Percentiles rank a stretch among this genome's conserved stretches.
Conservation (phyloP, 768 basidiomycete species). For the Trichaptum fuscoviolaceum region DNA sequence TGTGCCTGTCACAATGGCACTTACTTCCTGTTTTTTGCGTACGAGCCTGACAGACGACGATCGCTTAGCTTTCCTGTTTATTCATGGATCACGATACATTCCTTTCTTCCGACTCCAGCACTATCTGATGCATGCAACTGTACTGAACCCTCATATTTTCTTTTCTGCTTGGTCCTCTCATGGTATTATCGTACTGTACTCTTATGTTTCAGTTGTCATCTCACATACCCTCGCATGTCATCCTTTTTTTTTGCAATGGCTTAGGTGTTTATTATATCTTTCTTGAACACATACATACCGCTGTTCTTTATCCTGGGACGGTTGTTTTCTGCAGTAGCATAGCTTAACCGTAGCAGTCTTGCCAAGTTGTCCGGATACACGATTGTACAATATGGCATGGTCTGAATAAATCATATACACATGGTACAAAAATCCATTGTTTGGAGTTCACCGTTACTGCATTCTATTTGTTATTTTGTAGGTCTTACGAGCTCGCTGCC, state of each 20-base stretch:
- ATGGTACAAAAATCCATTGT: background rate
- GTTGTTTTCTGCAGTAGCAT: background rate
- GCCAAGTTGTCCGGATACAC: background rate
- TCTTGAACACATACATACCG: background rate
- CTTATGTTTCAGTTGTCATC: background rate
- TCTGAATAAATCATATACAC: slow-evolving; percentile 1
- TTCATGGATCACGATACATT: background rate
- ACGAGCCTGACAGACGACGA: background rate
- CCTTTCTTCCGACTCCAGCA: too few species aligned
- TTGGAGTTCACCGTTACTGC: too few species aligned
- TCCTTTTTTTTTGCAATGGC: background rate
- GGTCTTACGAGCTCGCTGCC: slow-evolving; percentile 16
- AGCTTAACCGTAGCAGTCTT: background rate
- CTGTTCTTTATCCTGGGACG: background rate
- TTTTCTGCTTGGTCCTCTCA: background rate
- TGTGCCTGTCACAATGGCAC: too few species aligned
- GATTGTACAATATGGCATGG: slow-evolving; percentile 1
- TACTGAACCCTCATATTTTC: background rate
- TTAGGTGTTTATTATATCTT: background rate
- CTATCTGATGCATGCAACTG: background rate
- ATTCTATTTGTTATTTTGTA: too few species aligned
- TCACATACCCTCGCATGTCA: background rate
- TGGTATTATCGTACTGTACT: background rate
- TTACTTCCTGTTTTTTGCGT: too few species aligned
- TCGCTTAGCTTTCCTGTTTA: background rate